Evolutionary conservation across 257 asterid species (phyloP).

Genomic region (Solanum ahanhuiri): DNA sequence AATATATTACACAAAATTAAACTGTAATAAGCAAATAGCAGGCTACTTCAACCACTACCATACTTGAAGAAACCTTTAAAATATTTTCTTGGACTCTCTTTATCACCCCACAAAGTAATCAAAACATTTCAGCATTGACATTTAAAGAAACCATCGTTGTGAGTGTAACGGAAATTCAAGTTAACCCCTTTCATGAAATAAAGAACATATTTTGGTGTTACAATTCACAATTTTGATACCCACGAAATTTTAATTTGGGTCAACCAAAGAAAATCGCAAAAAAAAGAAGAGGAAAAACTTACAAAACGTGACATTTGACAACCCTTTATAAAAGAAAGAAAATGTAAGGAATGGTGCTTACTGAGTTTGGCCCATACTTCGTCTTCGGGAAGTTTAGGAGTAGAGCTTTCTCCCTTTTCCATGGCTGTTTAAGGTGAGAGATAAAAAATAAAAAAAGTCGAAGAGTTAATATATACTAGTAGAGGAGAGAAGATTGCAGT

Average conservation of each 20-base stretch:
- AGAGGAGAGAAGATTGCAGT: background rate
- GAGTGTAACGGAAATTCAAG: background rate
- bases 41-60: background rate
- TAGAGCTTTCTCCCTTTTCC: conserved; percentile 69
- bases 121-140: background rate
- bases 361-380: conserved; percentile 83
- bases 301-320: background rate
- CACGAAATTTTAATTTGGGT: background rate
- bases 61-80: background rate
- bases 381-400: conserved; percentile 18
- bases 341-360: conserved; percentile 4
- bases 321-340: background rate
- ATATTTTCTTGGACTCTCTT: background rate
- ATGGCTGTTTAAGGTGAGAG: conserved; percentile 11
- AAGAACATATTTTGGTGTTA: background rate
- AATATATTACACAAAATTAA: background rate
- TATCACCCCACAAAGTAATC: background rate
- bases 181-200: background rate
- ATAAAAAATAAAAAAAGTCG: background rate
- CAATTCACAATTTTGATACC: background rate
- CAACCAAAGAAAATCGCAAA: background rate
- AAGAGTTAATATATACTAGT: background rate
- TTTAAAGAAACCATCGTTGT: background rate
- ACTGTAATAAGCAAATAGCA: background rate
- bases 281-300: background rate